Percentiles rank a stretch among this genome's conserved stretches.
Evolutionary conservation across 768 basidiomycete species (phyloP).

Genomic region (Tephrocybe rancida): DNA sequence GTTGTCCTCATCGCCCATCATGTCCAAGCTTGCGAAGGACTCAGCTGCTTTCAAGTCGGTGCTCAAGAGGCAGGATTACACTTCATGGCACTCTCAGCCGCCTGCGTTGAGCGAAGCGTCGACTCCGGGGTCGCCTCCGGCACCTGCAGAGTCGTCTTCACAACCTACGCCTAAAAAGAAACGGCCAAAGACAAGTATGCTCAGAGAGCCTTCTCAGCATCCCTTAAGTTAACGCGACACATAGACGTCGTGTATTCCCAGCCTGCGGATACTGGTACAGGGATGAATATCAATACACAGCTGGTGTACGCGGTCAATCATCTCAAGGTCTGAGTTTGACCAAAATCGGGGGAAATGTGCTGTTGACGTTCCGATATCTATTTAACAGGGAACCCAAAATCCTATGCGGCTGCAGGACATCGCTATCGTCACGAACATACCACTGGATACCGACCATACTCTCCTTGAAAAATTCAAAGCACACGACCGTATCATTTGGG

Average conservation of each 20-base stretch:
- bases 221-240: constrained; percentile 17
- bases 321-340: constrained; percentile 60
- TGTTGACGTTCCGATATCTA: constrained; percentile 3
- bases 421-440: constrained; percentile 78
- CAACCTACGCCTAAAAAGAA: constrained; percentile 53
- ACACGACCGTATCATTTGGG: constrained; percentile 79
- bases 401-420: constrained; percentile 90
- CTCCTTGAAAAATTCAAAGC: constrained; percentile 81
- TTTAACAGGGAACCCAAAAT: constrained; percentile 59
- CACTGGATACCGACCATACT: constrained; percentile 68
- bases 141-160: constrained; percentile 22
- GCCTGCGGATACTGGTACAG: constrained; percentile 83
- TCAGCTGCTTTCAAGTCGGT: constrained; percentile 69
- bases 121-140: constrained; percentile 18
- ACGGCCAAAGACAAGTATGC: constrained; percentile 66
- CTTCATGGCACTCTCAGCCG: constrained; percentile 77
- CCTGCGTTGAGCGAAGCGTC: constrained; percentile 24
- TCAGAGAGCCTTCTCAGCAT: constrained; percentile 18
- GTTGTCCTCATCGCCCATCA: constrained; percentile 30
- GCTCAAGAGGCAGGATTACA: constrained; percentile 65
- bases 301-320: constrained; percentile 82
- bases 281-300: constrained; percentile 84
- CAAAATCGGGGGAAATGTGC: not conserved
- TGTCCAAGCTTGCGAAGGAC: constrained; percentile 74
- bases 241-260: constrained; percentile 83